Conservation (phyloP, 2,329 filamentous ascomycete species). For the Chalaropsis thielavioides region DNA sequence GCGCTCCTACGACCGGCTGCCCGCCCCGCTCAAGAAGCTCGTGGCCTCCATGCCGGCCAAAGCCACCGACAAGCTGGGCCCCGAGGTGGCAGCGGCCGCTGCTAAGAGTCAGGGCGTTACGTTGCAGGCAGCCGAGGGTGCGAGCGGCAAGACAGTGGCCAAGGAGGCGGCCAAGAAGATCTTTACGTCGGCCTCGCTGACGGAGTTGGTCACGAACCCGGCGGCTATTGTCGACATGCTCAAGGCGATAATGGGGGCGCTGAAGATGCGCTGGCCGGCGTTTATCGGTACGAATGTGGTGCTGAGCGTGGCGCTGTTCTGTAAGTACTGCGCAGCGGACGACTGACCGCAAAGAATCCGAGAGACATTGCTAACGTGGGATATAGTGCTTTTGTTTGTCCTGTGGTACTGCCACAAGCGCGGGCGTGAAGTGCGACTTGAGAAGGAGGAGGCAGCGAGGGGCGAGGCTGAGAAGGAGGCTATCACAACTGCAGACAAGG, state of each 20-base stretch:
- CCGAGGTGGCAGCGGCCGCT: slow-evolving; percentile 67
- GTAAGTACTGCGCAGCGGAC: slow-evolving; percentile 36
- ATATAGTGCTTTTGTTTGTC: slow-evolving; percentile 68
- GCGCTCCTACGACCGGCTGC: slow-evolving; percentile 51
- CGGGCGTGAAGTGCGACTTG: slow-evolving; percentile 69
- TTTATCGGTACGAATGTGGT: slow-evolving; percentile 84
- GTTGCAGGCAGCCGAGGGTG: slow-evolving; percentile 31
- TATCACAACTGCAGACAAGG: slow-evolving; percentile 32
- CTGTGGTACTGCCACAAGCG: slow-evolving; percentile 98
- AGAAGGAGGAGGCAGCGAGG: slow-evolving; percentile 34
- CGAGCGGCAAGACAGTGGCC: slow-evolving; percentile 35
- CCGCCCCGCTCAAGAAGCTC: slow-evolving; percentile 67
- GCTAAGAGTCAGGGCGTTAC: slow-evolving; percentile 55
- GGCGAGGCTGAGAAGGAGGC: slow-evolving; percentile 26
- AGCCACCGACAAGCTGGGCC: slow-evolving; percentile 58
- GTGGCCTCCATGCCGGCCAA: slow-evolving; percentile 74
- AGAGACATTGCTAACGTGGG: slow-evolving; percentile 6
- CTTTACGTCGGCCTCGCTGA: slow-evolving; percentile 55
- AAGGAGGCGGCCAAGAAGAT: slow-evolving; percentile 51
- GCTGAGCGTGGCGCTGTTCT: slow-evolving; percentile 75
- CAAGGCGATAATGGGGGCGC: slow-evolving; percentile 75
- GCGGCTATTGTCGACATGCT: slow-evolving; percentile 75
- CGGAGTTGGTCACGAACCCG: slow-evolving; percentile 70
- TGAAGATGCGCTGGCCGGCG: slow-evolving; percentile 78
- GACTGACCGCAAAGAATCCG: background rate